Evolutionary conservation across 129 eudicot species (phyloP), one percentile per base, ranked within the genome.

Genomic region (Chrysanthemum seticuspe): DNA sequence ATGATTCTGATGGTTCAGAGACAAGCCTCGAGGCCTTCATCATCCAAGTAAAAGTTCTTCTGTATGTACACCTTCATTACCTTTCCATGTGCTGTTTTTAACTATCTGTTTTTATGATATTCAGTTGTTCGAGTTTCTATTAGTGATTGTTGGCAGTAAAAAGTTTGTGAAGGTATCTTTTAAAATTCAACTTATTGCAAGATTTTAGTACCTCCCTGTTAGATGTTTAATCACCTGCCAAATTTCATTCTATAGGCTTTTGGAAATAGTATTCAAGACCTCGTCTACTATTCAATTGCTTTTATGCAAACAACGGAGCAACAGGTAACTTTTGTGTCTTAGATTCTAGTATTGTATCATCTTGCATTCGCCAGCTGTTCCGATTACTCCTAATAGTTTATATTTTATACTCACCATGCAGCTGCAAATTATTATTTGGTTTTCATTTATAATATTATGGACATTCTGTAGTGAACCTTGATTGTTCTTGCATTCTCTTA

Each of bases 1-100:
- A 94, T 76, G 99, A 94, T 83, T 94, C 99, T 72, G 99, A 94
- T 88, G 99, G 99, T 77, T 77, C 93, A 44, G 97, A 94, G 84
- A 86, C 79, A 82, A 94, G 99, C 79, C 91, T 94, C 0, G 99
- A 94, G 77, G 90, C 99, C 52, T 88, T 90, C 72, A 72, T 90
- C 72, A 90, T 90, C 45, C 99, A 94, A 94, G 99, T 90, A 74
- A 65, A 72, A 36, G 40, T 50, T 49, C 8, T 1, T 6, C n/a
- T 61, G 45, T 23, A 59, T 64, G 68, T 78, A 65, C 16, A 19
- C 48, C 10, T 58, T 62, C 50, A 27, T 25, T 6, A 2, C 45
- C 31, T 15, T 62, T 44, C 6, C 40, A 36, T 75, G 18, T 62
- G 13, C 14, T 36, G 52, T 19, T 58, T 58, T 47, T 78, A 61